Percentiles rank a stretch among this genome's conserved stretches.
These are phyloP conservation scores for Coniochaeta prunicola DNA, from an alignment of 2,329 filamentous ascomycete species.

Conservation along the genomic window DNA sequence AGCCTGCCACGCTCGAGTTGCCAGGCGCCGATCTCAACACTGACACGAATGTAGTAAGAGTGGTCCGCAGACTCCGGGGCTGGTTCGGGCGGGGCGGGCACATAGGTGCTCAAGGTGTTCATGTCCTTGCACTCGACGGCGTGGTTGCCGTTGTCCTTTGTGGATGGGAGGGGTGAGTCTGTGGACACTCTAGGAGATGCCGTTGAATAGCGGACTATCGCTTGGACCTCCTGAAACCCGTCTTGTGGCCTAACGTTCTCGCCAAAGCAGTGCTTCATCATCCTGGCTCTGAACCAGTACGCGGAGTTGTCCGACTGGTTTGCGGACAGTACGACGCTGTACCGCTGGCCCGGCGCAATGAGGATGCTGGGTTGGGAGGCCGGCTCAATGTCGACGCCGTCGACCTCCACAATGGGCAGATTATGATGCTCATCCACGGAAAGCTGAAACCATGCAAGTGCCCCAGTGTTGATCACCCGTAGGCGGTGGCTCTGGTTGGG, in stretches of 20 bases:
- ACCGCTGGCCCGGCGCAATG: slow-evolving; percentile 63
- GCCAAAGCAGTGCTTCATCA: slow-evolving; percentile 54
- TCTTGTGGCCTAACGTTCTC: slow-evolving; percentile 36
- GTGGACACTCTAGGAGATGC: neutral
- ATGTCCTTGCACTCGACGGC: slow-evolving; percentile 42
- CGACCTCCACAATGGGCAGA: slow-evolving; percentile 56
- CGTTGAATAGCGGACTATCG: slow-evolving; percentile 37
- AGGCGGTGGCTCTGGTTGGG: slow-evolving; percentile 55
- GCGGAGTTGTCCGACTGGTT: slow-evolving; percentile 43
- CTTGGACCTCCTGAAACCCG: slow-evolving; percentile 37
- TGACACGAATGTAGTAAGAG: slow-evolving; percentile 46
- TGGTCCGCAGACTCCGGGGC: slow-evolving; percentile 41
- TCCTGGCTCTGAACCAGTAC: slow-evolving; percentile 59
- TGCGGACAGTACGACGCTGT: slow-evolving; percentile 57
- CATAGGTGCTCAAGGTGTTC: slow-evolving; percentile 32
- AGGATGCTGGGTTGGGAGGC: slow-evolving; percentile 52
- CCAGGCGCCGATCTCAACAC: slow-evolving; percentile 53
- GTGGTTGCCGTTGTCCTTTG: slow-evolving; percentile 7
- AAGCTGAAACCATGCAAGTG: slow-evolving; percentile 66
- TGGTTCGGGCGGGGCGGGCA: slow-evolving; percentile 31
- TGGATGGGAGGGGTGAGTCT: slow-evolving; percentile 23
- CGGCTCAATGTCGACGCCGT: slow-evolving; percentile 60
- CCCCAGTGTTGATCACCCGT: slow-evolving; percentile 62
- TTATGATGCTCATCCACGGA: slow-evolving; percentile 57
- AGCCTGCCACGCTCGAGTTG: slow-evolving; percentile 51